Conservation (phyloP, 139 green algal species). For the Haematococcus lacustris region DNA sequence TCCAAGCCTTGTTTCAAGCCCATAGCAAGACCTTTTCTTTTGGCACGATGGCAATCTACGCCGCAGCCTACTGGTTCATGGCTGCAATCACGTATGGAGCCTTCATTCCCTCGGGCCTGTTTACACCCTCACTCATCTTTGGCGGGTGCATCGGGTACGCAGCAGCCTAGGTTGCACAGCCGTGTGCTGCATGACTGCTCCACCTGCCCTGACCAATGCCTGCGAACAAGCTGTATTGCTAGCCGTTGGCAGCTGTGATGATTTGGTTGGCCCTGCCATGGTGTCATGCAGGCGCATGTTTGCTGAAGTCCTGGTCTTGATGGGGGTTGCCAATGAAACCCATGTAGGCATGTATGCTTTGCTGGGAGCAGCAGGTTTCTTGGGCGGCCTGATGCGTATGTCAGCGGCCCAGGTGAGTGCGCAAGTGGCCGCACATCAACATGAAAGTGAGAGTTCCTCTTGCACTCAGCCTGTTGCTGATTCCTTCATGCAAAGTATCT, state of each 20-base stretch:
- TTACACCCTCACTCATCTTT: constrained; percentile 51
- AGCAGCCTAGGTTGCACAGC: not conserved
- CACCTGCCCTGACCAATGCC: not conserved
- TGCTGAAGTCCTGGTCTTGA: constrained; percentile 32
- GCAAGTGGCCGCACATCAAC: too few relatives aligned
- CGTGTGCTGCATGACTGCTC: not conserved
- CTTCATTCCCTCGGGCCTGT: constrained; percentile 51
- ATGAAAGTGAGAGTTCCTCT: not conserved
- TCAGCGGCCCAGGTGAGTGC: constrained; percentile 40
- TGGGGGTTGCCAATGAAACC: constrained; percentile 12
- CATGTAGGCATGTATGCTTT: constrained; percentile 48
- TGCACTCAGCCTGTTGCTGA: not conserved
- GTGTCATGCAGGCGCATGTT: constrained; percentile 25
- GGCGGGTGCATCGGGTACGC: constrained; percentile 41
- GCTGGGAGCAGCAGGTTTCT: constrained; percentile 58
- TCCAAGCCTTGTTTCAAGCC: constrained; percentile 36
- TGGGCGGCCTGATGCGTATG: constrained; percentile 73
- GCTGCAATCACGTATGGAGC: constrained; percentile 51
- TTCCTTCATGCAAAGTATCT: too few relatives aligned
- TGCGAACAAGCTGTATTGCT: not conserved
- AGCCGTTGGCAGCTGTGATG: not conserved
- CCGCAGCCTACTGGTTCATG: constrained; percentile 40
- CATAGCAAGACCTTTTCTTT: constrained; percentile 39
- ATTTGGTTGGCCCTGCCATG: not conserved
- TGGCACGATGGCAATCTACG: constrained; percentile 32